Base-by-base conservation (phyloP, 2,329 filamentous ascomycete genomes). In the Ophiostoma tasmaniense region DNA sequence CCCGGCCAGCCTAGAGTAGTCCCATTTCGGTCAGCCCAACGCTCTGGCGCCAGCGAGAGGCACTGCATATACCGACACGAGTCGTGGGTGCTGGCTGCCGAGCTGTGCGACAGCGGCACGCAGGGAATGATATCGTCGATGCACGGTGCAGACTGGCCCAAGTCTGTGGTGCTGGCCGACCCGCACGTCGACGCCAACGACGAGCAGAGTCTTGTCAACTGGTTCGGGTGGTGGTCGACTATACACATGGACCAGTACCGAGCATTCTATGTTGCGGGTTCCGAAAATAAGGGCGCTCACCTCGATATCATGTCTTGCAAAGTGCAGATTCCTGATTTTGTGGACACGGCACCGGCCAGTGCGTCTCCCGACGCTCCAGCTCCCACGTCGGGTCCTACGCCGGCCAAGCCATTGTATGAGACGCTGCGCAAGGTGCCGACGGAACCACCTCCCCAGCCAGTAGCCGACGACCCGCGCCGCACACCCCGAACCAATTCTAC, bases 131-230 rank as follows among this genome's bases (percentile, higher is more conserved):
- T 65, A 5, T 14, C n/a, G 3, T n/a, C 64, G 1, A 20, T 45
- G n/a, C 64, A 13, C 35, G 67, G 72, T 4, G 10, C 64, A 20
- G 55, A 66, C 7, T 70, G 73, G 7, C 64, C 64, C n/a, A 1
- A 20, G 2, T 77, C 80, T 3, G 73, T 88, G 6, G 74, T 83
- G 1, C 82, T 80, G 74, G 83, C 82, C 0, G 80, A 81, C 17
- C 73, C 78, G 3, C 75, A 72, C 1, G 84, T 89, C 64, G 82
- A 87, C 68, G 79, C 81, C 0, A 84, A 85, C 68, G 86, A 89
- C 71, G 87, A 89, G 73, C 84, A 87, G 73, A 87, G 83, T 69
- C 77, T 89, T 35, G 81, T 89, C 11, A 85, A 87, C 71, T 88
- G 85, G 83, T 89, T 88, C 74, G 85, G 83, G 1, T 84, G 80